Evolutionary conservation across 1,139 yeast genomes (phyloP).

Genomic region (Neolecta irregularis): DNA sequence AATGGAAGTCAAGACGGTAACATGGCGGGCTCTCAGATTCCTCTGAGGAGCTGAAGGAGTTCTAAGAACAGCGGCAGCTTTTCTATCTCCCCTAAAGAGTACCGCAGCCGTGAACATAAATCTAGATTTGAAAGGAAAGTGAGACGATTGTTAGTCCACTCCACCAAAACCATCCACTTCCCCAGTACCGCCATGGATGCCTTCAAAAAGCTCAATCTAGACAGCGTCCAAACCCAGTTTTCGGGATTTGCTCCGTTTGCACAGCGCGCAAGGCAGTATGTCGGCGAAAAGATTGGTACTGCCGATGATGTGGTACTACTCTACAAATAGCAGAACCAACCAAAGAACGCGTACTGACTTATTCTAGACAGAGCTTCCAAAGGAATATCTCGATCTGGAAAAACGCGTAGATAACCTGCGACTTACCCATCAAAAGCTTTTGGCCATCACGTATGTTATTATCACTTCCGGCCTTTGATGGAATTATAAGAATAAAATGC

Average conservation of each 20-base stretch:
- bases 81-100: too few species aligned
- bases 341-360: neutral
- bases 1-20: conserved; percentile 4
- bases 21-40: conserved; percentile 8
- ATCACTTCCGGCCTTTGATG: neutral
- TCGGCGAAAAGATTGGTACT: neutral
- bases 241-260: conserved; percentile 2
- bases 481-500: neutral
- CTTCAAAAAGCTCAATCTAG: neutral
- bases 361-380: conserved; percentile 53
- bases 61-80: too few species aligned
- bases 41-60: too few species aligned
- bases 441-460: conserved; percentile 42
- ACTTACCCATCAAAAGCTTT: conserved; percentile 52
- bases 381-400: conserved; percentile 54
- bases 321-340: neutral
- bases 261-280: neutral
- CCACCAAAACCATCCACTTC: too few species aligned
- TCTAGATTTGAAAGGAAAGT: too few species aligned
- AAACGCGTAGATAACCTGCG: conserved; percentile 61
- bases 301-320: conserved; percentile 16
- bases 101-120: too few species aligned
- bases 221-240: neutral
- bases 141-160: too few species aligned
- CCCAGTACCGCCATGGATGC: too few species aligned